A percentile compares a stretch with the other conserved stretches of the same genome.
Evolutionary conservation across 495 filamentous ascomycete genomes (phyloP).

Genomic region (Trypethelium eluteriae): DNA sequence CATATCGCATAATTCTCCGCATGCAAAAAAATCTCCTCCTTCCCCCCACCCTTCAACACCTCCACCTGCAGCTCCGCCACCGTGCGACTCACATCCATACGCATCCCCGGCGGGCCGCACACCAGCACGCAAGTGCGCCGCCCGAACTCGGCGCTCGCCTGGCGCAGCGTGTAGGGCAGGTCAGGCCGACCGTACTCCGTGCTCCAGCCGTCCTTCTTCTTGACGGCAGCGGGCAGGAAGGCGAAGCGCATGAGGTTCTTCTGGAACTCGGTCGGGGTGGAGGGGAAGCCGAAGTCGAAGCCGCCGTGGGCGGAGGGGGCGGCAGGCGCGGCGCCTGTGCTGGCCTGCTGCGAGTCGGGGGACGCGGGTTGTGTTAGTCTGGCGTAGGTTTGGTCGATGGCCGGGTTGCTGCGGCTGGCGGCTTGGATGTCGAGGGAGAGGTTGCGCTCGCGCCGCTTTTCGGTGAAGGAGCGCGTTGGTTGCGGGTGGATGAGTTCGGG

Average conservation of each 20-base stretch:
- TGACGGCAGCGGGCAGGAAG: constrained; percentile 55
- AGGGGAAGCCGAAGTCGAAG: constrained; percentile 67
- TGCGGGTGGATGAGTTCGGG: constrained; percentile 11
- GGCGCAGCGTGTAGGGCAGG: constrained; percentile 71
- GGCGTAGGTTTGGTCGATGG: constrained; percentile 20
- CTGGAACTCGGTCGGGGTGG: constrained; percentile 68
- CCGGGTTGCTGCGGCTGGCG: constrained; percentile 19
- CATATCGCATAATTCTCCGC: constrained; percentile 88
- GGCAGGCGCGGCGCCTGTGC: constrained; percentile 28
- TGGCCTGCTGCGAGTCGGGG: constrained; percentile 39
- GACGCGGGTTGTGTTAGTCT: not conserved
- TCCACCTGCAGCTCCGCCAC: constrained; percentile 75
- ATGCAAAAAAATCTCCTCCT: constrained; percentile 90
- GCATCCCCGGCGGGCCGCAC: constrained; percentile 80
- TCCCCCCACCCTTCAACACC: constrained; percentile 66
- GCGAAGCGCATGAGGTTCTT: constrained; percentile 82
- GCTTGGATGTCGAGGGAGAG: constrained; percentile 32
- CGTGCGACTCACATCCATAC: constrained; percentile 73
- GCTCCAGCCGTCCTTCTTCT: constrained; percentile 73
- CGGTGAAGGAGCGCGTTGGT: constrained; percentile 17
- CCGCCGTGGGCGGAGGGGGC: constrained; percentile 28
- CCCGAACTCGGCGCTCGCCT: constrained; percentile 68
- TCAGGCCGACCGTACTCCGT: constrained; percentile 92
- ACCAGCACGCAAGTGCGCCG: constrained; percentile 86
- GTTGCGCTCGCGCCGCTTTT: constrained; percentile 30